phyloP scores from a whole-genome alignment of 129 eudicot species.

The Flaveria brownii region DNA sequence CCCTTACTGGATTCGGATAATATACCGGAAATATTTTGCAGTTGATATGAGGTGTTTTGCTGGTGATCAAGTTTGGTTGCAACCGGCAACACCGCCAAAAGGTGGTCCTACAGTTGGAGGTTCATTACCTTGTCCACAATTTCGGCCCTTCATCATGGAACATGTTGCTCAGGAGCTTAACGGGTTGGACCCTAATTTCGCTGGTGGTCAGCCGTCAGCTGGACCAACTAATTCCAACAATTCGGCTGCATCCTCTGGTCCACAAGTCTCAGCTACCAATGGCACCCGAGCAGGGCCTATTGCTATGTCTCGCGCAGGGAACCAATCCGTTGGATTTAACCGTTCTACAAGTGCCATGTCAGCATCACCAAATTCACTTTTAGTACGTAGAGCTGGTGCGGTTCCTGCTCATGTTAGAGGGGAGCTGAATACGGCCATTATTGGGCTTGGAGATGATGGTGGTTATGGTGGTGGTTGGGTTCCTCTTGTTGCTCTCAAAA shows the following conservation, averaged over 20 bases:
- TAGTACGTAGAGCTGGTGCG: conserved; percentile 71
- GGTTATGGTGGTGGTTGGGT: conserved; percentile 99
- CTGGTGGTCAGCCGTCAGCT: conserved; percentile 64
- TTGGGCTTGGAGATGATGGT: conserved; percentile 99
- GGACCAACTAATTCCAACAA: conserved; percentile 49
- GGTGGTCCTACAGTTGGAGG: conserved; percentile 97
- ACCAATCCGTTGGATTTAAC: conserved; percentile 50
- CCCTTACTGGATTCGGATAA: conserved; percentile 95
- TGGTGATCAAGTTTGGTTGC: conserved; percentile 99
- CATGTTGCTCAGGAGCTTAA: conserved; percentile 98
- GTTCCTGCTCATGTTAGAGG: conserved; percentile 99
- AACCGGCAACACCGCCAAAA: conserved; percentile 99
- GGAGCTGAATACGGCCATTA: conserved; percentile 89
- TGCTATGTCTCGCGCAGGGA: conserved; percentile 62
- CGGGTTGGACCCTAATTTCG: conserved; percentile 83
- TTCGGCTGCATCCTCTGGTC: conserved; percentile 46
- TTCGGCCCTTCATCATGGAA: conserved; percentile 99
- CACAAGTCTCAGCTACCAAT: conserved; percentile 53
- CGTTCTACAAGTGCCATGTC: conserved; percentile 61
- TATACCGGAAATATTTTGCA: conserved; percentile 88
- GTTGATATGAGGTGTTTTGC: conserved; percentile 99
- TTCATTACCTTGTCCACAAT: conserved; percentile 96
- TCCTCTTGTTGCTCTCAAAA: conserved; percentile 94
- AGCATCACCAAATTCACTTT: conserved; percentile 49
- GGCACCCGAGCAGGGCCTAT: conserved; percentile 55